Evolutionary conservation across 345 rosid genomes (phyloP).

Genomic region (Eucalyptus polybractea): DNA sequence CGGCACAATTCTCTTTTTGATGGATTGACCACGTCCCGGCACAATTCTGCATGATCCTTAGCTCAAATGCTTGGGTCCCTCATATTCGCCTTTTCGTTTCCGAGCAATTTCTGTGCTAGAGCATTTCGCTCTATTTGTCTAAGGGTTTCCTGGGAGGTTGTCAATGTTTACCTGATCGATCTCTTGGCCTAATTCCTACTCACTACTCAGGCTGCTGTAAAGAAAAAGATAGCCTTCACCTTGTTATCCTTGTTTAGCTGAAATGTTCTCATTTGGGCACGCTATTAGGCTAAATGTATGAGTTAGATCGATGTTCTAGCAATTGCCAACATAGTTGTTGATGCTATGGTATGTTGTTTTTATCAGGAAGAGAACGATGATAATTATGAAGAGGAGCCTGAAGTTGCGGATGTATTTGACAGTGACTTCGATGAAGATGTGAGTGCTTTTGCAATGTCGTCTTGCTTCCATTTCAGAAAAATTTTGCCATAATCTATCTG

Average conservation of each 20-base stretch:
- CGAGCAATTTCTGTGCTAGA: not conserved
- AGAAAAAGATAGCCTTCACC: not conserved
- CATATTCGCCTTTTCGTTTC: not conserved
- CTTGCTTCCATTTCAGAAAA: not conserved
- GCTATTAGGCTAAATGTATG: not conserved
- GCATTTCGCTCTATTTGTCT: not conserved
- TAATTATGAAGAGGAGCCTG: constrained; percentile 70
- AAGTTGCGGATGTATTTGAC: constrained; percentile 85
- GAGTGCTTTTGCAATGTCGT: not conserved
- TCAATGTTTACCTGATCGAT: not conserved
- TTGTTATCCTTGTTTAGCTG: not conserved
- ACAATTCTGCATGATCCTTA: not conserved
- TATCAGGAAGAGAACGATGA: constrained; percentile 70
- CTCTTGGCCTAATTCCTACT: not conserved
- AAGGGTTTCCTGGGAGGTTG: not conserved
- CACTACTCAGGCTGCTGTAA: not conserved
- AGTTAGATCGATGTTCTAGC: not conserved
- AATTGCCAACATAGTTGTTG: not conserved
- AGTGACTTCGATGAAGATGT: constrained; percentile 93
- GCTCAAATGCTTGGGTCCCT: not conserved
- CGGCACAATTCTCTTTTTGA: not conserved
- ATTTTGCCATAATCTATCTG: not conserved
- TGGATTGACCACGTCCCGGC: not conserved
- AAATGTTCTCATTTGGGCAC: not conserved
- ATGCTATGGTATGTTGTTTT: not conserved